Evolutionary conservation across 306 rosid species (phyloP).

Genomic region (Fagus sylvatica): DNA sequence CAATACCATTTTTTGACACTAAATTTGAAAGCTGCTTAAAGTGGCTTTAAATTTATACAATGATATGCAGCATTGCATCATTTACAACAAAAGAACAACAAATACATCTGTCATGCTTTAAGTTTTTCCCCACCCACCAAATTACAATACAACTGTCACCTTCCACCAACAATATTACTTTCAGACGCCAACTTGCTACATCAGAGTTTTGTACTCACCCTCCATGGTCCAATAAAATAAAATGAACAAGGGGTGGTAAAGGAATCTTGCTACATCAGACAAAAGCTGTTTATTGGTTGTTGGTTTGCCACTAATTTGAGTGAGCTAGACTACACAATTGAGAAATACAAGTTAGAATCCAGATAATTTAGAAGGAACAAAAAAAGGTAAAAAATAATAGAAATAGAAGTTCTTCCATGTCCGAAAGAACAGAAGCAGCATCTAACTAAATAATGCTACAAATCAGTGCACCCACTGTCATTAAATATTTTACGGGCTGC

Average conservation of each 20-base stretch:
- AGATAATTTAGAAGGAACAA: neutral
- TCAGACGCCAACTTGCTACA: neutral
- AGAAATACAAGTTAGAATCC: neutral
- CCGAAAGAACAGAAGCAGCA: neutral
- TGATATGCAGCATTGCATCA: neutral
- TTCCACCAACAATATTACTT: neutral
- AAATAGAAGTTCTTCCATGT: neutral
- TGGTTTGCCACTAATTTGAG: neutral
- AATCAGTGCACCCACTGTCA: conserved; percentile 4
- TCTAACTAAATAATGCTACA: neutral
- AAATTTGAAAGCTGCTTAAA: neutral
- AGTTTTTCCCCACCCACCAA: neutral
- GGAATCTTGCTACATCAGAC: neutral
- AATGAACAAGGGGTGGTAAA: neutral
- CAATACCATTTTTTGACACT: neutral
- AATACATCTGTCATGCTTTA: neutral
- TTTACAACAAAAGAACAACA: neutral
- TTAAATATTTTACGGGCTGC: conserved; percentile 68
- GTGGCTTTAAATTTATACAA: neutral
- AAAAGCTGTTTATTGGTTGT: neutral
- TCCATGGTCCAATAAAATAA: neutral
- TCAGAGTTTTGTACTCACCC: neutral
- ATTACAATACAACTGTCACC: neutral
- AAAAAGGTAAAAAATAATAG: neutral
- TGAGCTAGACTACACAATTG: neutral